phyloP scores from a whole-genome alignment of 2,329 filamentous ascomycete genomes.

The Colletotrichum aenigma region DNA sequence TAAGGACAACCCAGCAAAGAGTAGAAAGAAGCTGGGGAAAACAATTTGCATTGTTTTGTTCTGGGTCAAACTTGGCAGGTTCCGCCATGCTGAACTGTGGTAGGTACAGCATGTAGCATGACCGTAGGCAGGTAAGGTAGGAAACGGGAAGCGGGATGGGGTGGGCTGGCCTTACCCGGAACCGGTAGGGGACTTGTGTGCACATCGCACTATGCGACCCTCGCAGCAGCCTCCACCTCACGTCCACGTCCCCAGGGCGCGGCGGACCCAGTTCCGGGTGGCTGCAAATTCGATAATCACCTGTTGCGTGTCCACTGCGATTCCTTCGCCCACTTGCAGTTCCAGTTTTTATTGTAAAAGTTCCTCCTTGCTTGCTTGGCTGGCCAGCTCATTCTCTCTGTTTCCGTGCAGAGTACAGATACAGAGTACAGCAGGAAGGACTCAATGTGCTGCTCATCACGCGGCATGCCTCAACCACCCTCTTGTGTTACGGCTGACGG shows the following conservation, averaged over 20 bases:
- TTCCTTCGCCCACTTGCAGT: background rate
- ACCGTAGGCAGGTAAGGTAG: background rate
- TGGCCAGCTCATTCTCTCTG: background rate
- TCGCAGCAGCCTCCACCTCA: background rate
- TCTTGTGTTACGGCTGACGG: background rate
- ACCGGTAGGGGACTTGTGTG: background rate
- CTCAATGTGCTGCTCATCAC: background rate
- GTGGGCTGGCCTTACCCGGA: background rate
- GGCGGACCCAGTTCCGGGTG: background rate
- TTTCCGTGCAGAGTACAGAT: background rate
- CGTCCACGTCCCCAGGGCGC: background rate
- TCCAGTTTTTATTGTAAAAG: background rate
- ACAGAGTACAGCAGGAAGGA: background rate
- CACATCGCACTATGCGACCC: background rate
- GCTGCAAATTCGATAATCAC: background rate
- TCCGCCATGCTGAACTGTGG: background rate
- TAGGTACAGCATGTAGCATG: background rate
- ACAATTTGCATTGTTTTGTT: background rate
- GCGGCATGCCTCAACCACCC: background rate
- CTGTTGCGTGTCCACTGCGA: background rate
- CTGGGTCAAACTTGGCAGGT: background rate
- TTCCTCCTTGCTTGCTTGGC: background rate
- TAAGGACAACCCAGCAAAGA: background rate
- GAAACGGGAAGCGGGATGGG: background rate
- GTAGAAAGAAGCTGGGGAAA: background rate